Percentiles rank a stretch among this genome's conserved stretches.
These are phyloP conservation scores for Curvularia sp. DNA, from an alignment of 2,329 filamentous ascomycete species.

Conservation along the genomic window DNA sequence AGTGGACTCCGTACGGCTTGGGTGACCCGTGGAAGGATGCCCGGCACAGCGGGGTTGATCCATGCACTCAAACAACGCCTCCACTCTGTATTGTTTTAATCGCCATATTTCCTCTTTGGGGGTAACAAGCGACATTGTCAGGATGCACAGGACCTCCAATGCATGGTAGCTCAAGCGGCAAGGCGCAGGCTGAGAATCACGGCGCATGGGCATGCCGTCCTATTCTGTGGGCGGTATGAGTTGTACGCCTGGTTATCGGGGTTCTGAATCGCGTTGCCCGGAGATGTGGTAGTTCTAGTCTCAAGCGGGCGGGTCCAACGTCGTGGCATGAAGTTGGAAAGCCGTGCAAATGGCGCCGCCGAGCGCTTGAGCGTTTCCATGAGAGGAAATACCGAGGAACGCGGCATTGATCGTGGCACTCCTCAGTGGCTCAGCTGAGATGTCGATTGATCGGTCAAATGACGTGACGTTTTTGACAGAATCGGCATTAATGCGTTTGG, in stretches of 20 bases:
- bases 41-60: conserved; percentile 24
- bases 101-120: conserved; percentile 22
- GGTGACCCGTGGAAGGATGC: conserved; percentile 13
- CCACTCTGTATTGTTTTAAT: conserved; percentile 16
- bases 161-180: conserved; percentile 15
- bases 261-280: conserved; percentile 9
- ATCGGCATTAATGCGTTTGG: conserved; percentile 4
- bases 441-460: conserved; percentile 4
- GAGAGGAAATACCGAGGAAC: conserved; percentile 19
- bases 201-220: conserved; percentile 15
- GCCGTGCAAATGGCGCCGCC: conserved; percentile 22
- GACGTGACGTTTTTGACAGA: conserved; percentile 8
- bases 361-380: conserved; percentile 35
- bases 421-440: conserved; percentile 22
- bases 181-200: conserved; percentile 17
- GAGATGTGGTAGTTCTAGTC: conserved; percentile 17
- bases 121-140: conserved; percentile 36
- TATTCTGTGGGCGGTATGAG: conserved; percentile 10
- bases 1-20: neutral
- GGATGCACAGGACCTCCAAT: conserved; percentile 23
- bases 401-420: conserved; percentile 22
- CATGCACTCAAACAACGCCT: conserved; percentile 24
- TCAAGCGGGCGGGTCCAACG: conserved; percentile 16
- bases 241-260: conserved; percentile 11
- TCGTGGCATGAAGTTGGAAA: conserved; percentile 30